Evolutionary conservation across 1,139 yeast species (phyloP), one percentile per base, ranked within the genome.

Genomic region (Yamadazyma trypodendri): DNA sequence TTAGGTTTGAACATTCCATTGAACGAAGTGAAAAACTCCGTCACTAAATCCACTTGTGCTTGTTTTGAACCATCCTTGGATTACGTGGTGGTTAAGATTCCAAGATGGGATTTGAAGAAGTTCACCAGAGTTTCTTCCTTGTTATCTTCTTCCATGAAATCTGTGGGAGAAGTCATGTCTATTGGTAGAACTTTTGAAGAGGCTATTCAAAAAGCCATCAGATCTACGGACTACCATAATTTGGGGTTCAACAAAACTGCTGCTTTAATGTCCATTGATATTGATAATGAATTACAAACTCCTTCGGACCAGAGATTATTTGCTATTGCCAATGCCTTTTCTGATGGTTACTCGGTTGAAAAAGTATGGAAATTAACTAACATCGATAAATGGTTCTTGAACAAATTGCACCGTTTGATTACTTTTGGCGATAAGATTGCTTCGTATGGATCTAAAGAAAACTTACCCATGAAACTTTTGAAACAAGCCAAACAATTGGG

Each of bases 141-240:
- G 56, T 77, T 92, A 54, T 84, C 95, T 27, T 90, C 97, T 5
- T 82, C 96, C 32, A 92, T 92, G 98, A 92, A 92, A 68, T 89
- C 97, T 49, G 98, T 92, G 45, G 98, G 98, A 73, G 98, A 92
- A 67, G 98, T 92, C 41, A 92, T 92, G 98, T 79, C 95, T 48
- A 89, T 92, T 61, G 98, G 98, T 60, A 79, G 98, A 66, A 92
- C 96, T 12, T 92, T 92, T 52, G 98, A 92, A 66, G 98, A 92
- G 64, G 96, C 98, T 29, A 87, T 92, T 48, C 98, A 92, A 69
- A 92, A 92, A 70, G 98, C 97, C 40, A 90, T 92, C 50, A 81
- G 98, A 65, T 89, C 97, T 12, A 88, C 95, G 32, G 98, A 92
- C 60, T 90, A 90, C 63, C 90, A 86, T 51, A 90, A 92, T 71